Evolutionary conservation across 2,329 filamentous ascomycete species (phyloP).

Genomic region (Cladosporium sp.): DNA sequence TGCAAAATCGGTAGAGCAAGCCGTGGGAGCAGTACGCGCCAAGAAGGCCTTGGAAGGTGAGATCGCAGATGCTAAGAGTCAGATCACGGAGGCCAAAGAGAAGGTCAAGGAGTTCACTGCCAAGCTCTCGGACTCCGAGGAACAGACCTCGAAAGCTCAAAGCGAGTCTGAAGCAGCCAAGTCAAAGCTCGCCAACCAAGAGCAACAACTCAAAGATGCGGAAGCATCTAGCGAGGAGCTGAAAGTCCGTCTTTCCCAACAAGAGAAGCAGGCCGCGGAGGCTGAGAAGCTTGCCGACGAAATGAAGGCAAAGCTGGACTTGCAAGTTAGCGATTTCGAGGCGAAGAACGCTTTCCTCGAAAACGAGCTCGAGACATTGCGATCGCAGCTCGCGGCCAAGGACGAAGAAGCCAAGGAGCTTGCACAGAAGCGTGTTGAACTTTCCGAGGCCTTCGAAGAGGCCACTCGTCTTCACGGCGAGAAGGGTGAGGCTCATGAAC

Average conservation of each 20-base stretch:
- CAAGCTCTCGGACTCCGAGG: background rate
- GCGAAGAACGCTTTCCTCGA: background rate
- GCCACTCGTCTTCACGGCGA: background rate
- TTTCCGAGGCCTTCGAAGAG: slow-evolving; percentile 11
- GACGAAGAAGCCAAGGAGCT: background rate
- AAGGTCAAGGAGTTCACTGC: background rate
- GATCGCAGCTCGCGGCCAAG: background rate
- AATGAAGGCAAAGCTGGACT: background rate
- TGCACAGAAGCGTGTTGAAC: background rate
- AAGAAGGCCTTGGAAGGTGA: background rate
- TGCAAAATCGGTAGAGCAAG: background rate
- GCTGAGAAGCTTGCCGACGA: background rate
- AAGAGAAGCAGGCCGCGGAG: background rate
- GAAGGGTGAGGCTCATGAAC: background rate
- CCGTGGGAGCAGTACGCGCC: background rate
- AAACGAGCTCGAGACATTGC: background rate
- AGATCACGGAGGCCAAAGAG: background rate
- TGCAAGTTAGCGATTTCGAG: background rate
- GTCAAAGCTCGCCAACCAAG: background rate
- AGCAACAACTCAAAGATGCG: background rate
- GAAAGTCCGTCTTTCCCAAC: background rate
- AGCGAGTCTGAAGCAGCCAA: background rate
- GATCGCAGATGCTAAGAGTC: background rate
- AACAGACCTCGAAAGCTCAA: background rate
- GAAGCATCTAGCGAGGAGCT: background rate